A percentile compares a stretch with the other conserved stretches of the same genome.
These are phyloP conservation scores for Diplodia seriata DNA, from an alignment of 2,329 filamentous ascomycete genomes.

Conservation along the genomic window DNA sequence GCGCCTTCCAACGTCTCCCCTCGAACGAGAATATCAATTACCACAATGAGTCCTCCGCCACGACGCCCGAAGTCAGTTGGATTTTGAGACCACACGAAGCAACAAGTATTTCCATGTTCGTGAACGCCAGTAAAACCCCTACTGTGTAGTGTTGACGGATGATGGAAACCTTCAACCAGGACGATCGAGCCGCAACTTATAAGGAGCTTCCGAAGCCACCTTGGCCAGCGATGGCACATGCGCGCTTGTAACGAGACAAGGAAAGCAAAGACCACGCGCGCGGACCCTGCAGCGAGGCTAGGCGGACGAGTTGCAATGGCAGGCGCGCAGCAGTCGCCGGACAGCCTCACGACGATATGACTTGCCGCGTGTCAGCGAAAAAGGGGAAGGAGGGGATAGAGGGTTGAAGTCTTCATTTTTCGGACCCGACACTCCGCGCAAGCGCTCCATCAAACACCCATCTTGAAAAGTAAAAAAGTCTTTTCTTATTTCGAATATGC, in stretches of 20 bases:
- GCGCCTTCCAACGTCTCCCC: too few relatives aligned
- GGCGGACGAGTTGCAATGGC: neutral
- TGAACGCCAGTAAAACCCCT: too few relatives aligned
- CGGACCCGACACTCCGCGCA: neutral
- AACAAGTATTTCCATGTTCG: neutral
- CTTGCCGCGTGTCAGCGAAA: neutral
- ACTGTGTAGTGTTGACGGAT: neutral
- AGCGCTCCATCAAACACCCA: neutral
- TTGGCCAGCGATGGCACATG: neutral
- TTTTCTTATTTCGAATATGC: constrained; percentile 1
- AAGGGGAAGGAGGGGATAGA: too few relatives aligned
- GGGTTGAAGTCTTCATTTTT: neutral
- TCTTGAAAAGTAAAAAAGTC: neutral
- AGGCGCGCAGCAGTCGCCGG: too few relatives aligned
- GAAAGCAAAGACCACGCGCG: neutral
- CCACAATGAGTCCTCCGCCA: neutral
- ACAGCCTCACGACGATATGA: neutral
- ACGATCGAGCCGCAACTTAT: neutral
- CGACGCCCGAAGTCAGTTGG: too few relatives aligned
- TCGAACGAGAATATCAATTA: neutral
- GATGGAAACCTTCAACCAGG: neutral
- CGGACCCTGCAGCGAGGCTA: neutral
- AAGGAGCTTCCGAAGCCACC: neutral
- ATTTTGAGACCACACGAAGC: too few relatives aligned
- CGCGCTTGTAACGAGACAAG: neutral